These are phyloP conservation scores for Platismatia glauca DNA, from an alignment of 495 filamentous ascomycete genomes.

Conservation along the genomic window DNA sequence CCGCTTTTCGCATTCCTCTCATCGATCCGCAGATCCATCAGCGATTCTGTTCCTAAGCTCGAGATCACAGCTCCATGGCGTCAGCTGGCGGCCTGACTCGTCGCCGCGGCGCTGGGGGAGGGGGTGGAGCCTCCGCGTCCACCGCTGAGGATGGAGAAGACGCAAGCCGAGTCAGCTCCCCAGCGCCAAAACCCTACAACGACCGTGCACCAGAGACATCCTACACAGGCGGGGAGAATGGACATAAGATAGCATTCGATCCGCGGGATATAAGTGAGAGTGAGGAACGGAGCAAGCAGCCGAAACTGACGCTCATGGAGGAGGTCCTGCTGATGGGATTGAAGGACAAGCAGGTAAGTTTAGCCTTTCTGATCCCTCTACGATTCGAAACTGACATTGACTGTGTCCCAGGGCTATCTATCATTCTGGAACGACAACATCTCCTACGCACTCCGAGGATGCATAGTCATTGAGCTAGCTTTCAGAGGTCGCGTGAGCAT, in stretches of 20 bases:
- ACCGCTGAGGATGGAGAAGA: conserved; percentile 50
- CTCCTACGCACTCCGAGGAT: conserved; percentile 91
- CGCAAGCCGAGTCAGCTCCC: conserved; percentile 58
- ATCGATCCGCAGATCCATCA: background rate
- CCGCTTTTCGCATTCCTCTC: background rate
- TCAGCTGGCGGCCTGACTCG: conserved; percentile 66
- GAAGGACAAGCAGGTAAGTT: conserved; percentile 92
- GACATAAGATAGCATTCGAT: conserved; percentile 97
- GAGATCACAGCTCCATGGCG: conserved; percentile 39
- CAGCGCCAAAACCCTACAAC: conserved; percentile 48
- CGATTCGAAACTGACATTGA: conserved; percentile 13
- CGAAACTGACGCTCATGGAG: conserved; percentile 97
- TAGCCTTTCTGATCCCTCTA: background rate
- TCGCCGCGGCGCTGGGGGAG: conserved; percentile 62
- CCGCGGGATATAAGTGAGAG: conserved; percentile 95
- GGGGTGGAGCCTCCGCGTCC: conserved; percentile 42
- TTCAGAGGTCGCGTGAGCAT: conserved; percentile 95
- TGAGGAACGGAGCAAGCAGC: conserved; percentile 92
- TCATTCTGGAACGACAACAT: conserved; percentile 99
- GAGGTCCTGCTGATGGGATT: conserved; percentile 88
- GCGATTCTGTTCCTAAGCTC: background rate
- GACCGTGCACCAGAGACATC: conserved; percentile 75
- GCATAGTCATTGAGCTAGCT: conserved; percentile 94
- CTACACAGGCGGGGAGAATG: conserved; percentile 89
- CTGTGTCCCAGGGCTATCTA: conserved; percentile 66